Percentiles rank a stretch among this genome's conserved stretches.
Evolutionary conservation across 371 early-diverging fungal genomes (phyloP).

Genomic region (Mucor plumbeus): DNA sequence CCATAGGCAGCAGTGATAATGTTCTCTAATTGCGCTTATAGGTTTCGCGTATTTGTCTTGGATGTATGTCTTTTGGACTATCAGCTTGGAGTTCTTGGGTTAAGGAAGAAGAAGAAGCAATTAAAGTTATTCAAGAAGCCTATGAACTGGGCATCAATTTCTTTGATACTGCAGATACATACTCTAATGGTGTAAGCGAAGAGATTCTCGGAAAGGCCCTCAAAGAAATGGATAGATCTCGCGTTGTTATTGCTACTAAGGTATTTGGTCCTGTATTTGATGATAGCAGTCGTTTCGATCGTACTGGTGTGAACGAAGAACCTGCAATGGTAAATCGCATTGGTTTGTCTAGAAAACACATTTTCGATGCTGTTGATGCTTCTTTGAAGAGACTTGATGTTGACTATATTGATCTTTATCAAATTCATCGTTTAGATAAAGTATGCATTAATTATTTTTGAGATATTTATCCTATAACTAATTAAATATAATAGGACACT

Average conservation of each 20-base stretch:
- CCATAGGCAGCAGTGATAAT: too few relatives aligned
- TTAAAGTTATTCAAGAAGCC: slow-evolving; percentile 42
- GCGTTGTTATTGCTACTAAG: slow-evolving; percentile 50
- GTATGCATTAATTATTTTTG: slow-evolving; percentile 12
- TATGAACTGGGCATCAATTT: slow-evolving; percentile 57
- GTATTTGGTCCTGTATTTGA: slow-evolving; percentile 22
- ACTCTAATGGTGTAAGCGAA: slow-evolving; percentile 48
- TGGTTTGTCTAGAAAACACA: slow-evolving; percentile 60
- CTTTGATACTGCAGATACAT: slow-evolving; percentile 41
- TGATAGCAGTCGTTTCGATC: neutral
- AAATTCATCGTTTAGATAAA: slow-evolving; percentile 54
- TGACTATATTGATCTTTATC: slow-evolving; percentile 70
- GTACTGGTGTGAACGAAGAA: neutral
- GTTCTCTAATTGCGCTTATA: neutral
- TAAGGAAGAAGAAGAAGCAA: slow-evolving; percentile 37
- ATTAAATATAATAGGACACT: slow-evolving; percentile 27
- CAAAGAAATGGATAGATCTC: slow-evolving; percentile 39
- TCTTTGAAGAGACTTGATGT: slow-evolving; percentile 51
- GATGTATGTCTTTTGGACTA: slow-evolving; percentile 48
- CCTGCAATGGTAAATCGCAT: slow-evolving; percentile 28
- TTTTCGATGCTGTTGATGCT: slow-evolving; percentile 58
- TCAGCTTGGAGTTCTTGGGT: slow-evolving; percentile 27
- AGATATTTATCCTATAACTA: neutral
- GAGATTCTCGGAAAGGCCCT: slow-evolving; percentile 46
- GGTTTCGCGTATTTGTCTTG: slow-evolving; percentile 10